Base-by-base conservation (phyloP, 306 rosid genomes). In the Quercus engelmannii region DNA sequence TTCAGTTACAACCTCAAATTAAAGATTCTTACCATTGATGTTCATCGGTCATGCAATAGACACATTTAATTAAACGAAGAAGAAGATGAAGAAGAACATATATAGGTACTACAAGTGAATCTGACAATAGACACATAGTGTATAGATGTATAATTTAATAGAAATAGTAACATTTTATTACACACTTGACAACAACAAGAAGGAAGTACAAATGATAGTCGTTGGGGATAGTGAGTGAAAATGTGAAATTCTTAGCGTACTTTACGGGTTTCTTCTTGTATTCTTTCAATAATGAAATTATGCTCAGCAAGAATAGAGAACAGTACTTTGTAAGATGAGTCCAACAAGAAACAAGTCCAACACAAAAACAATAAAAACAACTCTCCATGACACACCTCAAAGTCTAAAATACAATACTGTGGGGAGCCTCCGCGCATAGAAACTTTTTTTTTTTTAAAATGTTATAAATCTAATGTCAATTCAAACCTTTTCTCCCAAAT, bases 331-430 rank as follows among this genome's bases (percentile, higher is more conserved):
- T 78, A 79, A 72, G 81, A 79, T 78, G 61, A 28, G 87, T 90
- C 92, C 41, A 35, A 6, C 94, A 93, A 89, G 86, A 59, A 79
- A 86, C 92, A 81, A 90, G 85, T 86, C 97, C 97, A 91, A 91
- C 79, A 63, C 79, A 82, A 82, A 33, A 1, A 33, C 38, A 33
- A 33, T 88, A 91, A 84, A 91, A 88, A 91, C 97, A 91, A 91
- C 79, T 46, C 72, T 79, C 86, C 76, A 85, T 85, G 88, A 90
- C 88, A 82, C 75, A 71, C 82, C 79, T 69, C 23, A 70, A 19
- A 54, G 31, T 52, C 54, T 49, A 49, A 49, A 49, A 49, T 49
- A 49, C 0, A 46, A 76, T 77, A 82, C 54, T 35, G 84, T 78
- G 88, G 89, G 89, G 85, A 64, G 26, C 41, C 62, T 62, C 10